A percentile compares a stretch with the other conserved stretches of the same genome.
These are phyloP conservation scores for Brassica carinata DNA, from an alignment of 345 rosid genomes.

Conservation along the genomic window DNA sequence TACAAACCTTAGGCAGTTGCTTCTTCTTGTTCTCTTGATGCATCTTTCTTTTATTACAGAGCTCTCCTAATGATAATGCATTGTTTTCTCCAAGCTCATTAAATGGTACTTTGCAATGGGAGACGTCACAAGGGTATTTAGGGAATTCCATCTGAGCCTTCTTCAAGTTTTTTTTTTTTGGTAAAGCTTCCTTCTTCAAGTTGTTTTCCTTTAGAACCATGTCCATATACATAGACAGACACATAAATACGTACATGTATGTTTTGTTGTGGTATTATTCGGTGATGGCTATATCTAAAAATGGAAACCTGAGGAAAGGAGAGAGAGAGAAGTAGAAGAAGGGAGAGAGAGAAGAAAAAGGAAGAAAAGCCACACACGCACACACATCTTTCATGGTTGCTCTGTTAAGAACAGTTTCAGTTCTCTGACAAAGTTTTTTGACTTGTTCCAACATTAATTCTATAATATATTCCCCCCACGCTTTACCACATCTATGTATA, in stretches of 20 bases:
- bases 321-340: conserved; percentile 6
- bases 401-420: conserved; percentile 33
- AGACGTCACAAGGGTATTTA: conserved; percentile 26
- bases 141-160: conserved; percentile 19
- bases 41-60: conserved; percentile 13
- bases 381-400: conserved; percentile 40
- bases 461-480: conserved; percentile 21
- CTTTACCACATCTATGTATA: conserved; percentile 26
- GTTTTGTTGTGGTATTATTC: not conserved
- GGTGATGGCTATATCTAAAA: conserved; percentile 6
- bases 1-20: conserved; percentile 13
- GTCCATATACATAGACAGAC: conserved; percentile 9
- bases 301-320: conserved; percentile 24
- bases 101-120: conserved; percentile 9
- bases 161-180: not conserved
- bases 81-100: conserved; percentile 30
- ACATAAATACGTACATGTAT: not conserved
- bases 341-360: not conserved
- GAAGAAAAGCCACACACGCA: conserved; percentile 21
- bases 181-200: not conserved
- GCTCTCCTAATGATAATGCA: conserved; percentile 15
- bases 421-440: conserved; percentile 35
- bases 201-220: conserved; percentile 11
- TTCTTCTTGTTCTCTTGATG: conserved; percentile 14
- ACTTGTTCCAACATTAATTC: conserved; percentile 29